Conservation (phyloP, 2,329 filamentous ascomycete genomes). For the Fusarium decemcellulare region DNA sequence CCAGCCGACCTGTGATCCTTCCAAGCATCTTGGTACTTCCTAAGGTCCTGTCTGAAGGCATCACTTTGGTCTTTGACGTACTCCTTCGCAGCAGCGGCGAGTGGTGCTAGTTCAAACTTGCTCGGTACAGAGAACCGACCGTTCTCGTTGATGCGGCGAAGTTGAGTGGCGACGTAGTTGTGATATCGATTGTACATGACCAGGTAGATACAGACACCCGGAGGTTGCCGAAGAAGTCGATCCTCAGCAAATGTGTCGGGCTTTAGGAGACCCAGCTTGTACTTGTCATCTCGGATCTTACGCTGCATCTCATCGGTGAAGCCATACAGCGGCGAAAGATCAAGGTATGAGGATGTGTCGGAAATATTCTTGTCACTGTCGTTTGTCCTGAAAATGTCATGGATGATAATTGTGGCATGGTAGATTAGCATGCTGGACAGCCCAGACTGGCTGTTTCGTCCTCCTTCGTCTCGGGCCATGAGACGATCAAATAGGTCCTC, state of each 20-base stretch:
- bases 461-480: slow-evolving; percentile 44
- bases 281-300: slow-evolving; percentile 49
- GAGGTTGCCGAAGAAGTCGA: slow-evolving; percentile 74
- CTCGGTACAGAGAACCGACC: slow-evolving; percentile 50
- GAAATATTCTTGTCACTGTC: slow-evolving; percentile 48
- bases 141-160: slow-evolving; percentile 66
- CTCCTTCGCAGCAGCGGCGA: background rate
- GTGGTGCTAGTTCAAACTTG: slow-evolving; percentile 18
- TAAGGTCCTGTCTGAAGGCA: background rate
- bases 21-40: background rate
- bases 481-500: slow-evolving; percentile 50
- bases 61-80: background rate
- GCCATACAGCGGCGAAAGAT: slow-evolving; percentile 61
- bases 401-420: slow-evolving; percentile 66
- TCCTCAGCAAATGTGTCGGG: slow-evolving; percentile 77
- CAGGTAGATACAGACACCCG: slow-evolving; percentile 76
- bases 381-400: slow-evolving; percentile 61
- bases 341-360: slow-evolving; percentile 61
- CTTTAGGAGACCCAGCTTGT: slow-evolving; percentile 55
- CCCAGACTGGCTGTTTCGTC: slow-evolving; percentile 55
- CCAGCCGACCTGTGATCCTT: background rate
- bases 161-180: slow-evolving; percentile 82
- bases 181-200: slow-evolving; percentile 85
- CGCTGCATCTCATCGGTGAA: slow-evolving; percentile 51
- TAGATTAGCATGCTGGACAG: slow-evolving; percentile 64